Evolutionary conservation across 352 stramenopile species (phyloP).

Genomic region (Globisporangium viniferum): DNA sequence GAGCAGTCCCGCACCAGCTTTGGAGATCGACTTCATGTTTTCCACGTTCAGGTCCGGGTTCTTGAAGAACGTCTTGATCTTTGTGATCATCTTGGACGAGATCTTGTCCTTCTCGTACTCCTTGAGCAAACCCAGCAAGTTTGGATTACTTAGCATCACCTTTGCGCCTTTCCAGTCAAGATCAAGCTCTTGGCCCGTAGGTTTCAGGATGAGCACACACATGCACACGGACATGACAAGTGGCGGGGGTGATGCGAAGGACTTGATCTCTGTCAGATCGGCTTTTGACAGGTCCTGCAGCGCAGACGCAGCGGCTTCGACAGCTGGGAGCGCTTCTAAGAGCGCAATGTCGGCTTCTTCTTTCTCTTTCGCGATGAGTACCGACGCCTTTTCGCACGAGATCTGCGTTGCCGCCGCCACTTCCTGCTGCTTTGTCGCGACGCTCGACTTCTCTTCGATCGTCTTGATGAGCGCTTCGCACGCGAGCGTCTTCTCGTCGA

Average conservation of each 20-base stretch:
- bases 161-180: slow-evolving; percentile 93
- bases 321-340: slow-evolving; percentile 90
- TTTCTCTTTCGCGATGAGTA: slow-evolving; percentile 91
- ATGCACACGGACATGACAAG: slow-evolving; percentile 94
- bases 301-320: slow-evolving; percentile 90
- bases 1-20: slow-evolving; percentile 86
- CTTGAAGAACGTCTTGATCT: slow-evolving; percentile 94
- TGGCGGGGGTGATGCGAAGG: slow-evolving; percentile 91
- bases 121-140: slow-evolving; percentile 90
- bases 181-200: slow-evolving; percentile 90
- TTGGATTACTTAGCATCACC: slow-evolving; percentile 93
- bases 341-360: slow-evolving; percentile 91
- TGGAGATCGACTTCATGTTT: slow-evolving; percentile 94
- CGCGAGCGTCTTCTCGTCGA: slow-evolving; percentile 93
- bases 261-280: slow-evolving; percentile 95
- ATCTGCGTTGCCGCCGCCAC: slow-evolving; percentile 90
- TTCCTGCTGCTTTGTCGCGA: slow-evolving; percentile 91
- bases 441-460: slow-evolving; percentile 92
- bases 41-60: slow-evolving; percentile 93
- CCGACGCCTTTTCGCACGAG: slow-evolving; percentile 86
- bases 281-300: slow-evolving; percentile 94
- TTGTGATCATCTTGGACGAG: slow-evolving; percentile 93
- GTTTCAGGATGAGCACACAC: slow-evolving; percentile 89
- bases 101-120: slow-evolving; percentile 96
- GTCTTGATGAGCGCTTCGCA: slow-evolving; percentile 93